Conservation (phyloP, 306 rosid species). For the Cyclanthera cordifolia region DNA sequence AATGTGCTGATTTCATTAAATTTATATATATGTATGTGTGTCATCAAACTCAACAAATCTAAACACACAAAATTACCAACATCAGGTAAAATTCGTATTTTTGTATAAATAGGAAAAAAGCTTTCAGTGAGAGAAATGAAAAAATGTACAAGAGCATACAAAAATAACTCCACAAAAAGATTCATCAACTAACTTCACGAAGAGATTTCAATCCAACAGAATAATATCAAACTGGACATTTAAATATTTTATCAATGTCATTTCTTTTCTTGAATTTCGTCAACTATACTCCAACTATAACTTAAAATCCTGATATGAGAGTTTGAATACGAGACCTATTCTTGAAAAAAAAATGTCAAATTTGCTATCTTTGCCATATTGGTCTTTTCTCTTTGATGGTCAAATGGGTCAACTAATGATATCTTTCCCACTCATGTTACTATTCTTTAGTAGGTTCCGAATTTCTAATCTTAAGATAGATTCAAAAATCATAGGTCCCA, state of each 20-base stretch:
- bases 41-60: background rate
- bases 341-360: background rate
- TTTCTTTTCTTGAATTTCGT: background rate
- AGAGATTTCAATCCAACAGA: too few species aligned
- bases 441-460: background rate
- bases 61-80: background rate
- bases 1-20: background rate
- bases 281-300: background rate
- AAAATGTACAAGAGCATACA: too few species aligned
- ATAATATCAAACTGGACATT: too few species aligned
- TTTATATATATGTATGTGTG: too few species aligned
- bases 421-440: background rate
- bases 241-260: too few species aligned
- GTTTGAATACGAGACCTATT: background rate
- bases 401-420: background rate
- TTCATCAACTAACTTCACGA: too few species aligned
- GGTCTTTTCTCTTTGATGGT: background rate
- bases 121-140: too few species aligned
- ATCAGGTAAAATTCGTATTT: background rate
- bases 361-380: background rate
- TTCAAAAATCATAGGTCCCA: too few species aligned
- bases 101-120: too few species aligned
- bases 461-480: background rate
- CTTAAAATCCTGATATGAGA: background rate
- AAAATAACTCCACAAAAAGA: too few species aligned